A percentile compares a stretch with the other conserved stretches of the same genome.
Conservation (phyloP, 257 asterid genomes). For the Pogostemon cablin region DNA sequence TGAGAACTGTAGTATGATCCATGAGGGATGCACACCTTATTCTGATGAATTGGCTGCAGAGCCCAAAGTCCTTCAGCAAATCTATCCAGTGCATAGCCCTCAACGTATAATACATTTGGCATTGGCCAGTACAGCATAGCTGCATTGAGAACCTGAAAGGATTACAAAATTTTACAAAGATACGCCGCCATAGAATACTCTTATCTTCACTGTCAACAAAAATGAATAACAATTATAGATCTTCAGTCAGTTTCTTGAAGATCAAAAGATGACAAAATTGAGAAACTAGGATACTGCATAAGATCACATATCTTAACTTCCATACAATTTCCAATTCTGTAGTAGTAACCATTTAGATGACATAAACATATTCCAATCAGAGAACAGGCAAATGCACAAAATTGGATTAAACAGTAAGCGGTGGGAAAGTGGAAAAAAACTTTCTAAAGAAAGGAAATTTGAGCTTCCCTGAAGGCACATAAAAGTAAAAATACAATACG, state of each 20-base stretch:
- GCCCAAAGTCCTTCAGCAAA: constrained; percentile 94
- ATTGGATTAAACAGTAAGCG: too few relatives aligned
- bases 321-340: not conserved
- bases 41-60: constrained; percentile 84
- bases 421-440: too few relatives aligned
- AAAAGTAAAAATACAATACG: too few relatives aligned
- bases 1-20: constrained; percentile 11
- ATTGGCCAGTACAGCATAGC: constrained; percentile 98
- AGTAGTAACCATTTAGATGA: too few relatives aligned
- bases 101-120: constrained; percentile 82
- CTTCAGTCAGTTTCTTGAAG: not conserved
- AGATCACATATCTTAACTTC: not conserved
- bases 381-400: too few relatives aligned
- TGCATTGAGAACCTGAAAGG: constrained; percentile 94
- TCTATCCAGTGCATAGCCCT: constrained; percentile 92
- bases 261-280: not conserved
- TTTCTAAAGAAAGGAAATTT: too few relatives aligned
- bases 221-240: not conserved
- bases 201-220: not conserved
- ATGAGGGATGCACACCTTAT: constrained; percentile 66
- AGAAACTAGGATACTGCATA: not conserved
- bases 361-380: too few relatives aligned
- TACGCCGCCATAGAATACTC: constrained; percentile 16
- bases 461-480: too few relatives aligned
- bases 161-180: constrained; percentile 39